phyloP scores from a whole-genome alignment of 1,139 yeast species.

The Yamadazyma oceani region DNA sequence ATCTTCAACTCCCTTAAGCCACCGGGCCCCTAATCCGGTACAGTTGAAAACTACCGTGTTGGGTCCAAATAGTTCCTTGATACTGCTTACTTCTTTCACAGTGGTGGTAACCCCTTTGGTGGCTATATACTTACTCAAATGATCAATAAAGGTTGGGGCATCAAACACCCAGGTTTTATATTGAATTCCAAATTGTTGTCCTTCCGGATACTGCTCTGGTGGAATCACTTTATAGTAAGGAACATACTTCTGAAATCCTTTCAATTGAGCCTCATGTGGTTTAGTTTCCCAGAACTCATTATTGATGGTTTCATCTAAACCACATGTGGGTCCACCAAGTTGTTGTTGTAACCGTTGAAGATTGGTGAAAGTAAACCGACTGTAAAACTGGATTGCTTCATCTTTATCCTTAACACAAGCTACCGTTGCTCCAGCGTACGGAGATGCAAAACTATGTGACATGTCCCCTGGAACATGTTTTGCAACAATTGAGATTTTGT shows the following conservation, averaged over 20 bases:
- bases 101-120: slow-evolving; percentile 14
- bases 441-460: slow-evolving; percentile 23
- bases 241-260: slow-evolving; percentile 6
- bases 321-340: slow-evolving; percentile 15
- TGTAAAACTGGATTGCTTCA: slow-evolving; percentile 6
- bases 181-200: slow-evolving; percentile 50
- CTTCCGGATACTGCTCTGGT: slow-evolving; percentile 18
- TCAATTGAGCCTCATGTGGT: slow-evolving; percentile 8
- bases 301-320: slow-evolving; percentile 4
- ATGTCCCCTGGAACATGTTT: slow-evolving; percentile 25
- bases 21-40: slow-evolving; percentile 58
- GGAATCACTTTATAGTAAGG: slow-evolving; percentile 1
- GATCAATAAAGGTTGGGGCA: slow-evolving; percentile 21
- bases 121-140: slow-evolving; percentile 11
- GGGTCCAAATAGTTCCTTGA: slow-evolving; percentile 11
- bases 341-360: slow-evolving; percentile 12
- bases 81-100: slow-evolving; percentile 10
- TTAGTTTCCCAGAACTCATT: slow-evolving; percentile 14
- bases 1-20: slow-evolving; percentile 57
- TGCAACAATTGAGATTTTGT: slow-evolving; percentile 18
- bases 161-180: slow-evolving; percentile 34
- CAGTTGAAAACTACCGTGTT: slow-evolving; percentile 58
- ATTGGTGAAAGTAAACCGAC: slow-evolving; percentile 18
- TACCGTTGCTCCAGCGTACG: slow-evolving; percentile 24
- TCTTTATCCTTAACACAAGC: too few relatives aligned